Evolutionary conservation across 164 flowering plant genomes (phyloP), one percentile per base, ranked within the genome.

Genomic region (Magnolia sinica): DNA sequence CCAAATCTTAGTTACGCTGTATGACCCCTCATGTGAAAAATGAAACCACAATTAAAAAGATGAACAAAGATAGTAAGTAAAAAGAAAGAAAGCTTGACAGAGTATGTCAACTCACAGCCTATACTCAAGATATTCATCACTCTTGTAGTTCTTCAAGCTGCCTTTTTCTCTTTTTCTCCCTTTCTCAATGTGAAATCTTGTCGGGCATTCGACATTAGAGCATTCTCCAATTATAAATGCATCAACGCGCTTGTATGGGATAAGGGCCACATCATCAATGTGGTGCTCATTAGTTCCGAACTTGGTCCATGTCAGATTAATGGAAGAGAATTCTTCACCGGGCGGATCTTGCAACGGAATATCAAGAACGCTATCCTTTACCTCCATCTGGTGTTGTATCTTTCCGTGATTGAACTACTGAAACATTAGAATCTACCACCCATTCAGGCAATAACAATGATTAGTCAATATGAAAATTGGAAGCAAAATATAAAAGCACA

Each of bases 161-260:
- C 98, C 96, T 80, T 52, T 74, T 11, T 76, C 23, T 59, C 98
- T 83, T 77, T 89, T 92, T 77, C 97, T 80, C 75, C 95, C 98
- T 84, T 91, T 91, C 83, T 96, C 99, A 72, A 96, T 94, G 84
- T 96, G 99, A 79, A 94, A 96, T 61, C 91, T 81, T 7, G 99
- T 92, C 1, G 97, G 98, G 80, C 86, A 91, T 75, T 94, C 94
- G 1, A 84, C 87, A 77, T 83, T 90, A 49, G 89, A 87, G 82
- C 98, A 91, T 80, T 96, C 99, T 65, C 99, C 99, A 78, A 87
- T 80, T 68, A 94, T 91, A 80, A 96, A 96, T 14, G 83, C 87
- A 84, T 96, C 97, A 23, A 89, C 97, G 31, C 94, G 88, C 22
- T 80, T 85, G 84, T 89, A 96, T 27, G 96, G 97, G 79, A 96